Conservation (phyloP, 2,329 filamentous ascomycete species). For the Apiospora malaysiana region DNA sequence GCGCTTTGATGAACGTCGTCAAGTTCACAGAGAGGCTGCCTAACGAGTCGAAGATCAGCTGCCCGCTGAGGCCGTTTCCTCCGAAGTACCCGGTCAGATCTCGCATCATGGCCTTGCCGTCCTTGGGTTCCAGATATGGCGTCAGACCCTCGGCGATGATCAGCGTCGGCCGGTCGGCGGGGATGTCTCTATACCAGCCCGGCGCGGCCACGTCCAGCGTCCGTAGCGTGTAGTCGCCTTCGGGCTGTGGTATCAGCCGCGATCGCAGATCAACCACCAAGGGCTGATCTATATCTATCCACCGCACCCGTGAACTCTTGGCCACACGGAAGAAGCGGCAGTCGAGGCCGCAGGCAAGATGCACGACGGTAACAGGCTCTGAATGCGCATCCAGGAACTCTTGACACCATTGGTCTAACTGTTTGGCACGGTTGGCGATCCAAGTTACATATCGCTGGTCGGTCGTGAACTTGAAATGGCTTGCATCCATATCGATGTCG, state of each 20-base stretch:
- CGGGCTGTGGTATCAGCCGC: conserved; percentile 28
- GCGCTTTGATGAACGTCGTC: conserved; percentile 20
- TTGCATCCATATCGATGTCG: conserved; percentile 28
- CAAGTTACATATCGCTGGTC: conserved; percentile 30
- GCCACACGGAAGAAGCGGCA: conserved; percentile 29
- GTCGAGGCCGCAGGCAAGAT: conserved; percentile 35
- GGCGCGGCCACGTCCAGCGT: conserved; percentile 28
- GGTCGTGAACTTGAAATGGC: conserved; percentile 27
- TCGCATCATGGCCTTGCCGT: conserved; percentile 27
- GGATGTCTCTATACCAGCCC: conserved; percentile 31
- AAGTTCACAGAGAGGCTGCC: conserved; percentile 21
- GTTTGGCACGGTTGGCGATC: conserved; percentile 28
- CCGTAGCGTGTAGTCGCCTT: conserved; percentile 25
- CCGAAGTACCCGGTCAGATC: conserved; percentile 24
- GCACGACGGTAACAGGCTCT: conserved; percentile 32
- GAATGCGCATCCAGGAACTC: conserved; percentile 30
- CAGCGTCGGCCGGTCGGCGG: conserved; percentile 29
- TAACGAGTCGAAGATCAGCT: conserved; percentile 22
- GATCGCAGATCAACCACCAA: conserved; percentile 30
- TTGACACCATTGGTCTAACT: conserved; percentile 33
- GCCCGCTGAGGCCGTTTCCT: background rate
- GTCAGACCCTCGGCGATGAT: conserved; percentile 35
- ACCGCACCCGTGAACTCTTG: conserved; percentile 25
- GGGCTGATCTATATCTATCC: conserved; percentile 35
- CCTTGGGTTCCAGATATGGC: conserved; percentile 29